A percentile compares a stretch with the other conserved stretches of the same genome.
Evolutionary conservation across 2,329 filamentous ascomycete species (phyloP).

Genomic region (Epichloe bromicola): DNA sequence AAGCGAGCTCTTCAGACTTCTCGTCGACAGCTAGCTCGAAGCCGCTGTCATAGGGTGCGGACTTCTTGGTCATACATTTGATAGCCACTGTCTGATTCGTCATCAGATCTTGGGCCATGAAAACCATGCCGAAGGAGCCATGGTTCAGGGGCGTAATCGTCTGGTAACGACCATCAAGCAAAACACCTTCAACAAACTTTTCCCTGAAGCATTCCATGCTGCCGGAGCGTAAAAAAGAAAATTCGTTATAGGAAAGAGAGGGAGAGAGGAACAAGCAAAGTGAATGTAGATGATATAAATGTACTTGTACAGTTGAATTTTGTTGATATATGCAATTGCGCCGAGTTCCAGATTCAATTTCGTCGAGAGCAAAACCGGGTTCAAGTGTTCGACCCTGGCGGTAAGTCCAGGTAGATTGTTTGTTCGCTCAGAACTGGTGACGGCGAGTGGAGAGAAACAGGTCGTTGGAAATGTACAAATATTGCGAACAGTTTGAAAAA

Average conservation of each 20-base stretch:
- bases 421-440: background rate
- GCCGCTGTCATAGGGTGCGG: slow-evolving; percentile 45
- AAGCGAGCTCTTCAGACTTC: slow-evolving; percentile 64
- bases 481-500: slow-evolving; percentile 10
- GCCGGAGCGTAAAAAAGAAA: background rate
- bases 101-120: slow-evolving; percentile 69
- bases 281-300: slow-evolving; percentile 3
- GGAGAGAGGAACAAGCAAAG: slow-evolving; percentile 8
- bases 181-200: slow-evolving; percentile 63
- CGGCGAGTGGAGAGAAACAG: background rate
- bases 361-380: background rate
- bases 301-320: slow-evolving; percentile 18
- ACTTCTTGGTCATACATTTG: slow-evolving; percentile 86
- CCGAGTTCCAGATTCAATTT: slow-evolving; percentile 1
- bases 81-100: slow-evolving; percentile 78
- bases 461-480: slow-evolving; percentile 22
- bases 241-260: slow-evolving; percentile 9
- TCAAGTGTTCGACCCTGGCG: background rate
- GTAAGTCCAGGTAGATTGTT: background rate
- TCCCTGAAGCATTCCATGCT: slow-evolving; percentile 76
- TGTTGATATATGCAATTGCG: slow-evolving; percentile 8
- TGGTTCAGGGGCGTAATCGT: slow-evolving; percentile 93
- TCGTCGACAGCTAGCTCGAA: slow-evolving; percentile 66
- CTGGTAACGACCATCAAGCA: slow-evolving; percentile 80
- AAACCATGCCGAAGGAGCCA: slow-evolving; percentile 98